A percentile compares a stretch with the other conserved stretches of the same genome.
Conservation (phyloP, 345 rosid species). For the Salix dunnii region DNA sequence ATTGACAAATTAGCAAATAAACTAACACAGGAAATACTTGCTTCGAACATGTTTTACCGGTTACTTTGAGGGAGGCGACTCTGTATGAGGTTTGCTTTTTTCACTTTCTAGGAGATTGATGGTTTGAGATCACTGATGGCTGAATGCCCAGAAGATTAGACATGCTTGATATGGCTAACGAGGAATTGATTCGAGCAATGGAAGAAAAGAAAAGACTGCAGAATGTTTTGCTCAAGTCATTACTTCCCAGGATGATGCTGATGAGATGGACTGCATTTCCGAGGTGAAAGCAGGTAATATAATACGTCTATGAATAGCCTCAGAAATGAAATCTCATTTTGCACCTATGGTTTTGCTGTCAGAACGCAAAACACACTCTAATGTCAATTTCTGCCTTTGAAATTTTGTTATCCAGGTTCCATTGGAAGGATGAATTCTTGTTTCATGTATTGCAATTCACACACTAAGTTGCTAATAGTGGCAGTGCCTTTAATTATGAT, state of each 20-base stretch:
- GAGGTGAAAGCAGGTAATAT: slow-evolving; percentile 99
- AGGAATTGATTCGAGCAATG: slow-evolving; percentile 54
- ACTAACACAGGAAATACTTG: background rate
- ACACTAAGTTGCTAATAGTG: background rate
- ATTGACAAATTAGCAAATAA: background rate
- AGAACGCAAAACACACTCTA: background rate
- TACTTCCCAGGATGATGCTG: slow-evolving; percentile 99
- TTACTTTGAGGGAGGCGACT: background rate
- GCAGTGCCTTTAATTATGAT: background rate
- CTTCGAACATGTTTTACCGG: background rate
- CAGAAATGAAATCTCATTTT: background rate
- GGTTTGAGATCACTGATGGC: slow-evolving; percentile 63
- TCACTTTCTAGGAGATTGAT: slow-evolving; percentile 56
- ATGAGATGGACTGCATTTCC: slow-evolving; percentile 87
- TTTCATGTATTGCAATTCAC: background rate
- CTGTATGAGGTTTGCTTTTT: slow-evolving; percentile 6
- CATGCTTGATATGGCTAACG: slow-evolving; percentile 70
- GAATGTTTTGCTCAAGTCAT: slow-evolving; percentile 61
- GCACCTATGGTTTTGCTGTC: slow-evolving; percentile 1
- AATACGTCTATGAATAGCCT: background rate
- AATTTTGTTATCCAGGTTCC: background rate
- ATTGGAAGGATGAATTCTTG: background rate
- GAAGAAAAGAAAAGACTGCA: slow-evolving; percentile 74
- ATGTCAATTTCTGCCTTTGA: background rate
- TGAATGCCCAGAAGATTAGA: slow-evolving; percentile 69